These are phyloP conservation scores for Fomitopsis schrenkii DNA, from an alignment of 1,284 basidiomycete genomes.

Conservation along the genomic window DNA sequence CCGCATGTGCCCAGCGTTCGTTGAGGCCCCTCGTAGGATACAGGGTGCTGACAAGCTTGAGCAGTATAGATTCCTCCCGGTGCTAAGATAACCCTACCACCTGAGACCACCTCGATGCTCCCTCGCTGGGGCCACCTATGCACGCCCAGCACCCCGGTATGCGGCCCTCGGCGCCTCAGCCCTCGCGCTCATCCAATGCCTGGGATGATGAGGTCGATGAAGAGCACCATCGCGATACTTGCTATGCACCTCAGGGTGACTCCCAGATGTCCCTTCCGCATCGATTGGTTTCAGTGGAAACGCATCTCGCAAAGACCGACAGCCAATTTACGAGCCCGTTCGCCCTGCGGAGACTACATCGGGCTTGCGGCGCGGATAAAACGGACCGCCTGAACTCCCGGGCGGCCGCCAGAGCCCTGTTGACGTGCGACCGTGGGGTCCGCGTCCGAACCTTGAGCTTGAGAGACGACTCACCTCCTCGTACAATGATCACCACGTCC, in stretches of 20 bases:
- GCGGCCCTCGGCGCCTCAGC: no score
- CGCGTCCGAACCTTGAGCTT: neutral
- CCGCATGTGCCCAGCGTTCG: neutral
- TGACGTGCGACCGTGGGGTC: neutral
- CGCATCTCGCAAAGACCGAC: neutral
- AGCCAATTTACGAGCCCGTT: neutral
- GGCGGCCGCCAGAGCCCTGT: neutral
- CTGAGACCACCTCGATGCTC: neutral
- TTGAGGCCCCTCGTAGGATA: neutral
- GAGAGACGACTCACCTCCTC: constrained; percentile 5
- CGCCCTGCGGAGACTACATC: neutral
- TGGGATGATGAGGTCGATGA: no score
- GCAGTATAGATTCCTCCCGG: neutral
- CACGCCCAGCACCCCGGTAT: neutral
- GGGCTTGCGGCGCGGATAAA: neutral
- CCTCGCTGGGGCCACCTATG: neutral
- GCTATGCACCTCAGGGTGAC: no score
- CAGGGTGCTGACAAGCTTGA: neutral
- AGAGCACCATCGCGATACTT: no score
- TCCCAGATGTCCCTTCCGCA: no score
- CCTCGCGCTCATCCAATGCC: no score
- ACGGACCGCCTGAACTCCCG: neutral
- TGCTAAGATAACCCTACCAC: neutral
- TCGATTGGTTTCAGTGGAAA: neutral
- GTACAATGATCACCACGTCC: constrained; percentile 1